These are phyloP conservation scores for Apophysomyces sp. DNA, from an alignment of 371 early-diverging fungal species.

Conservation along the genomic window DNA sequence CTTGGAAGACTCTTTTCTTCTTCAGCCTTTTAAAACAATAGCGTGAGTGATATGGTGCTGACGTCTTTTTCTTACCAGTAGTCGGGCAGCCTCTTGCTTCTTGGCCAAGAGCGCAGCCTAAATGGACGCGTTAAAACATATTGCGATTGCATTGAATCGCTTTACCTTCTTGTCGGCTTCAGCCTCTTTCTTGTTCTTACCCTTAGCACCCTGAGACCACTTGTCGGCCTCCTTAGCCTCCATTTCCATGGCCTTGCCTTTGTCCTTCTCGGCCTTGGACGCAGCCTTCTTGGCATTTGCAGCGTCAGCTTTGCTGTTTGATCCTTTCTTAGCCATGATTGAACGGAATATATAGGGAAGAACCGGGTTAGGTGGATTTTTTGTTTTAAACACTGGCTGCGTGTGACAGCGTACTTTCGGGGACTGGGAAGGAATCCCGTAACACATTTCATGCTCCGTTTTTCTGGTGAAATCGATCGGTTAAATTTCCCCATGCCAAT, in stretches of 20 bases:
- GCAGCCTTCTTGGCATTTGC: constrained; percentile 76
- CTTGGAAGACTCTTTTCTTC: constrained; percentile 42
- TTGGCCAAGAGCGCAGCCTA: constrained; percentile 43
- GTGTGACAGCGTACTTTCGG: too few relatives aligned
- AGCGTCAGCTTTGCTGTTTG: constrained; percentile 54
- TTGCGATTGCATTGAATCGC: background rate
- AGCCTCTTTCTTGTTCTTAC: constrained; percentile 63
- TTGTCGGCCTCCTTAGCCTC: constrained; percentile 60
- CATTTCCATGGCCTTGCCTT: constrained; percentile 47
- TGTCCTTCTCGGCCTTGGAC: constrained; percentile 60
- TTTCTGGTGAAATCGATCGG: too few relatives aligned
- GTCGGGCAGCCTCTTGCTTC: constrained; percentile 36
- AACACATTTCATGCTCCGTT: too few relatives aligned
- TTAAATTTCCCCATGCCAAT: too few relatives aligned
- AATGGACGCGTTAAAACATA: background rate
- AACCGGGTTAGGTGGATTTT: background rate
- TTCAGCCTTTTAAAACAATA: constrained; percentile 34
- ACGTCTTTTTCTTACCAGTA: constrained; percentile 34
- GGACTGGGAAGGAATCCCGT: too few relatives aligned
- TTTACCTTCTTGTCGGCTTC: constrained; percentile 71
- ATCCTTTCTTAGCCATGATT: constrained; percentile 43
- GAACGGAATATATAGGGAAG: background rate
- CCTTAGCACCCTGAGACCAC: constrained; percentile 76
- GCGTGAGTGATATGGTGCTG: background rate
- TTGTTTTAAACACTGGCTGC: background rate